Base-by-base conservation (phyloP, 75 land plant genomes). In the Cunninghamia lanceolata region DNA sequence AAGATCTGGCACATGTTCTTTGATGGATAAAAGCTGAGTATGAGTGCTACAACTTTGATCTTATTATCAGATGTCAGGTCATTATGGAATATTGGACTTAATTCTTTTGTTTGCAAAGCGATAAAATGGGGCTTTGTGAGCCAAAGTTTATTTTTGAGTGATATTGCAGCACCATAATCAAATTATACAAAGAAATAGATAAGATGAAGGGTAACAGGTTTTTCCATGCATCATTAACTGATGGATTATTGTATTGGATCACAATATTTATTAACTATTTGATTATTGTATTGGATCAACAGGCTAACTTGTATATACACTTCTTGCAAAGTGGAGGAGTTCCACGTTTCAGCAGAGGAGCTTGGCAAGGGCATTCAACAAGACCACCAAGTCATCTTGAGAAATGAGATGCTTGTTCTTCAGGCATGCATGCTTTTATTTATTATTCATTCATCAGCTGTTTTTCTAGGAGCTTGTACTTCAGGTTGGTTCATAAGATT, bases 311-410 rank as follows among this genome's bases (percentile, higher is more conserved):
- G 99, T 86, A 92, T 96, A 77, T 98, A 98, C 90, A 93, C 95
- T 68, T 95, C 99, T 73, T 98, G 99, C 88, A 98, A 98, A 88
- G 94, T 96, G 74, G 99, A 98, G 86, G 99, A 98, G 89, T 96
- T 94, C 86, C 99, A 98, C 88, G 99, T 98, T 14, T 96, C 99
- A 83, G 99, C 99, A 6, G 99, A 98, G 91, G 99, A 98, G 88
- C 93, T 98, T 86, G 99, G 99, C 47, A 98, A 96, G 91, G 99
- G 99, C 52, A 98, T 96, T 88, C 93, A 95, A 83, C 99, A 98
- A 89, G 99, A 98, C 89, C 99, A 95, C 70, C 96, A 95, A 86
- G 88, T 94, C 85, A 95, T 98, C 86, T 92, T 98, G 71, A 93
- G 95, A 86, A 94, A 98, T 87, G 99, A 98, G 85, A 92, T 98